A percentile compares a stretch with the other conserved stretches of the same genome.
phyloP scores from a whole-genome alignment of 2,329 filamentous ascomycete genomes.

The Trichoderma koningii region DNA sequence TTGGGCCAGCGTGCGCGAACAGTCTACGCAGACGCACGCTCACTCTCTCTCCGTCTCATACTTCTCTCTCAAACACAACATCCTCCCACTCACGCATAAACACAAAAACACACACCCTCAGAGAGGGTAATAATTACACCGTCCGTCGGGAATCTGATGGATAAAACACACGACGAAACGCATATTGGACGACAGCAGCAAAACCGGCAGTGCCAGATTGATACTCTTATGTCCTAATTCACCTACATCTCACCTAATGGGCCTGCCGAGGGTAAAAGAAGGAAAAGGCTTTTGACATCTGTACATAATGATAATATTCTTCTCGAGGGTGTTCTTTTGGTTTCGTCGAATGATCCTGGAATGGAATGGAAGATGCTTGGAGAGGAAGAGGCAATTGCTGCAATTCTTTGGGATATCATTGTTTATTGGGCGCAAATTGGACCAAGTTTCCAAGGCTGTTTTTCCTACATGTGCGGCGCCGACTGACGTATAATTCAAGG shows the following conservation, averaged over 20 bases:
- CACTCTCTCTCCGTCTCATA: background rate
- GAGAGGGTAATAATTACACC: background rate
- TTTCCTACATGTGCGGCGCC: no score
- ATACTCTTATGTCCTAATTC: slow-evolving; percentile 17
- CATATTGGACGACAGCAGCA: slow-evolving; percentile 25
- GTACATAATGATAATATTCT: slow-evolving; percentile 10
- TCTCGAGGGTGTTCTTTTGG: background rate
- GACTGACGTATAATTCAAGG: no score
- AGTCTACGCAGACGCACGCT: background rate
- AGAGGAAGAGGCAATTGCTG: background rate
- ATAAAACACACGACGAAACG: slow-evolving; percentile 22
- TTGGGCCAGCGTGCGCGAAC: background rate
- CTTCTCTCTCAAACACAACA: background rate
- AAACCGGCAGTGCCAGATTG: slow-evolving; percentile 13
- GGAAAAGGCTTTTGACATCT: background rate
- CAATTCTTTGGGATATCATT: background rate
- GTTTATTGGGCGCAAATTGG: background rate
- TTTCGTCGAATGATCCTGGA: background rate
- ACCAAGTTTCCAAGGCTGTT: no score
- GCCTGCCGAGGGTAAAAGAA: background rate
- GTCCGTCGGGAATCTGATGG: background rate
- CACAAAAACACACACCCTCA: background rate
- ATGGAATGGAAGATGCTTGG: background rate
- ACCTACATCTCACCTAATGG: background rate
- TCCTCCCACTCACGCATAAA: background rate